Base-by-base conservation (phyloP, 164 flowering plant species). In the Santalum album region DNA sequence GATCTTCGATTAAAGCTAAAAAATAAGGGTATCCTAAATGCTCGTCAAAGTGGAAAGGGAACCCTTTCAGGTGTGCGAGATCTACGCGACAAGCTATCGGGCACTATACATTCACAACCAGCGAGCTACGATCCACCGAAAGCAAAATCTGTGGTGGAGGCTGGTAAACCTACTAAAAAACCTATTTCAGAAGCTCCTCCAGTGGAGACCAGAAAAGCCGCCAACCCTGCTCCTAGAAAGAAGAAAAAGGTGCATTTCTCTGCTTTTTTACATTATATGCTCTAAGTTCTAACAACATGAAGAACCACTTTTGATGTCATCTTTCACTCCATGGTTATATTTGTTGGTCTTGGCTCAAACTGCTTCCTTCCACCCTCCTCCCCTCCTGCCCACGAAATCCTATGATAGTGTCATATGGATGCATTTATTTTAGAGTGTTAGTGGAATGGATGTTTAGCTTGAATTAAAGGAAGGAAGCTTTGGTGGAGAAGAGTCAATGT, bases 1-100 rank as follows among this genome's bases (percentile, higher is more conserved):
- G 99, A 92, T 72, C 96, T 92, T 61, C 84, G 99, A 23, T 60
- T 80, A 61, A 89, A 89, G 78, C 88, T 92, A 53, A 96, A 83
- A 60, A 83, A 64, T 69, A 89, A 73, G 77, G 74, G 65, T 43
- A 59, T 59, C 10, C 7, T 12, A 1, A 7, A 7, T 6, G 36
- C 36, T 55, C n/a, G n/a, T n/a, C n/a, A n/a, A n/a, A 71, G 61
- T 68, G 77, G 72, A 57, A 78, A 63, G 61, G 70, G 70, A 25
- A 49, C 79, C 55, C 27, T 46, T 60, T 58, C 72, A 52, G 83
- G 75, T 64, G 72, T 71, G 56, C 74, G 75, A 43, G 96, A 92
- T 75, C 65, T 92, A 44, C 96, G 99, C 55, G 96, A 89, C 69
- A 86, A 67, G 76, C 69, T 92, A 2, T 87, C 99, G 44, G 99